A percentile compares a stretch with the other conserved stretches of the same genome.
Conservation (phyloP, 2,329 filamentous ascomycete genomes). For the Monilinia fructicola region DNA sequence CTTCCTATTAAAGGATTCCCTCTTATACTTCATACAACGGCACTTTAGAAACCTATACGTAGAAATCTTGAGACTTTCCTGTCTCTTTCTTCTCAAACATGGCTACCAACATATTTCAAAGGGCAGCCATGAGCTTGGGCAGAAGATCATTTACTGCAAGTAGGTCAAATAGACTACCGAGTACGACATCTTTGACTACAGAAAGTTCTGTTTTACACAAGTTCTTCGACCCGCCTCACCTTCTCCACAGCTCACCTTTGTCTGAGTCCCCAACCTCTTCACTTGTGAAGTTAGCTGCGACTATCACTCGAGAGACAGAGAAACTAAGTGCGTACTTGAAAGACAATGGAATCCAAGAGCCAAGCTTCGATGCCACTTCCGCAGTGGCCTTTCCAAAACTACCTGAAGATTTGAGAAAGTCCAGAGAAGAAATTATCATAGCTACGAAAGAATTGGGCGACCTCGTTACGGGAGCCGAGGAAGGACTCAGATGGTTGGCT, state of each 20-base stretch:
- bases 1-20: neutral
- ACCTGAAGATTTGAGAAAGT: conserved; percentile 48
- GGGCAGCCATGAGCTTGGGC: neutral
- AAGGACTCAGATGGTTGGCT: conserved; percentile 52
- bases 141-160: neutral
- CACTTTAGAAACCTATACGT: neutral
- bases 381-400: conserved; percentile 50
- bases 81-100: neutral
- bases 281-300: conserved; percentile 44
- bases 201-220: neutral
- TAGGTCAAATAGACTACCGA: neutral
- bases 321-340: conserved; percentile 51
- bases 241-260: neutral
- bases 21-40: neutral
- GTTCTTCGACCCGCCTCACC: neutral
- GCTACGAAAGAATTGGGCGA: conserved; percentile 51
- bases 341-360: conserved; percentile 45
- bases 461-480: conserved; percentile 51
- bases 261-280: neutral
- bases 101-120: neutral
- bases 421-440: conserved; percentile 49
- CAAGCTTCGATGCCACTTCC: conserved; percentile 49
- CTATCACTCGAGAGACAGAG: conserved; percentile 50
- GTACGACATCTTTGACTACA: neutral
- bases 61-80: neutral